A percentile compares a stretch with the other conserved stretches of the same genome.
Conservation (phyloP, 345 rosid species). For the Geranium brycei region DNA sequence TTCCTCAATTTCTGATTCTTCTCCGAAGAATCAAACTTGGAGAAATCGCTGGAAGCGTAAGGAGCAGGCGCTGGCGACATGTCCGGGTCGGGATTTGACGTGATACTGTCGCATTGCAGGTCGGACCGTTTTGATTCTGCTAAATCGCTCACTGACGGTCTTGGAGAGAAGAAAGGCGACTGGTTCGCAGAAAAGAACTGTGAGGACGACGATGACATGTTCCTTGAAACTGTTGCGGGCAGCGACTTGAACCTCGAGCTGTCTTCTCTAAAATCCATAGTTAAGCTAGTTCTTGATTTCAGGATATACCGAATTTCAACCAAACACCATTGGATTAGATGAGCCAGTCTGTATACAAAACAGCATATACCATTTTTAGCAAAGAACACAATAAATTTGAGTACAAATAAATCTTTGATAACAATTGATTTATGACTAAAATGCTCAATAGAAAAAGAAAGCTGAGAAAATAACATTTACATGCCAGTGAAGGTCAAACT, state of each 20-base stretch:
- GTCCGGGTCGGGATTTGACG: constrained; percentile 32
- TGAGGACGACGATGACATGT: constrained; percentile 78
- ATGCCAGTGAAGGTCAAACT: too few relatives aligned
- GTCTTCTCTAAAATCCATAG: constrained; percentile 62
- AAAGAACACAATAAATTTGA: too few relatives aligned
- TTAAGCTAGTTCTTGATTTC: constrained; percentile 13
- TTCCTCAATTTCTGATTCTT: constrained; percentile 26
- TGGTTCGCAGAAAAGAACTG: constrained; percentile 88
- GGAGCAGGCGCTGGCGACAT: constrained; percentile 21
- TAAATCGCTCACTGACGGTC: constrained; percentile 41
- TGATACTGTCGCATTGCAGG: constrained; percentile 40
- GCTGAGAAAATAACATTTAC: too few relatives aligned
- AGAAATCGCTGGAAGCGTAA: constrained; percentile 23
- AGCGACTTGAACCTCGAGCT: constrained; percentile 48
- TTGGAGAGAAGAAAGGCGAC: constrained; percentile 86
- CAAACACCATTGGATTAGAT: background rate
- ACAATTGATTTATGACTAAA: too few relatives aligned
- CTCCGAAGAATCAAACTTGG: constrained; percentile 21
- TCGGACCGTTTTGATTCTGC: constrained; percentile 60
- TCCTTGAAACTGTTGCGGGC: constrained; percentile 42
- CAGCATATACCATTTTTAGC: too few relatives aligned
- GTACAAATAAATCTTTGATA: too few relatives aligned
- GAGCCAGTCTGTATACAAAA: background rate
- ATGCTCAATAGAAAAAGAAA: too few relatives aligned
- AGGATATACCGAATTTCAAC: constrained; percentile 12